Evolutionary conservation across 164 flowering plant genomes (phyloP), one percentile per base, ranked within the genome.

Genomic region (Cinnamomum micranthum): DNA sequence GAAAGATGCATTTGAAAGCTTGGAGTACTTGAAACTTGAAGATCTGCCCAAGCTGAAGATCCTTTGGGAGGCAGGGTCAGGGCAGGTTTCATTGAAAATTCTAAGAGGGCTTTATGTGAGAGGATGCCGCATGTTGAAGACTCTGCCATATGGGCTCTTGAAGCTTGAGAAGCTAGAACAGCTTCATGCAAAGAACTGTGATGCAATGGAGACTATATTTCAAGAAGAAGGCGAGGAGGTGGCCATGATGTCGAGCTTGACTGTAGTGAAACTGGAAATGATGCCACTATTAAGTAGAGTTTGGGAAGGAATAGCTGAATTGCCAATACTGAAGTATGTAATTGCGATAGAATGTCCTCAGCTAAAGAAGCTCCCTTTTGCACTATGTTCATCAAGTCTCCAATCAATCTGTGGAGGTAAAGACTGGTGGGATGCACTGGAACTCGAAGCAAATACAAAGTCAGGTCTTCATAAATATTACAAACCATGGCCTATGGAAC

Each of bases 401-500:
- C 22, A 31, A 47, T 28, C 22, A 19, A 33, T 69, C 50, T 19
- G 51, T 0, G 71, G 71, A 24, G 19, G 51, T 10, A 69, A 69
- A 69, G 71, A 69, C 23, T 35, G 71, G 71, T 69, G 71, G 71
- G 71, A 69, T 20, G 12, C 23, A 19, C 24, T 69, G 24, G 71
- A 69, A 24, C 6, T 69, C 4, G 71, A 69, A 33, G 71, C 24
- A 7, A 55, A 69, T 31, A 14, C 19, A 17, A 69, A 24, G 55
- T 22, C 24, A 5, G 4, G 35, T 20, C 71, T 69, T 15, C 71
- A 69, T n/a, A 35, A 69, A 69, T 69, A 19, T 33, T 69, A 28
- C 71, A 69, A 47, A 20, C 71, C 71, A 69, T 20, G 55, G 71
- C 71, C 71, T 31, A 69, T 20, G 51, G 71, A 69, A 15, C 31